Evolutionary conservation across 2,329 filamentous ascomycete species (phyloP).

Genomic region (Penicillium concentricum): DNA sequence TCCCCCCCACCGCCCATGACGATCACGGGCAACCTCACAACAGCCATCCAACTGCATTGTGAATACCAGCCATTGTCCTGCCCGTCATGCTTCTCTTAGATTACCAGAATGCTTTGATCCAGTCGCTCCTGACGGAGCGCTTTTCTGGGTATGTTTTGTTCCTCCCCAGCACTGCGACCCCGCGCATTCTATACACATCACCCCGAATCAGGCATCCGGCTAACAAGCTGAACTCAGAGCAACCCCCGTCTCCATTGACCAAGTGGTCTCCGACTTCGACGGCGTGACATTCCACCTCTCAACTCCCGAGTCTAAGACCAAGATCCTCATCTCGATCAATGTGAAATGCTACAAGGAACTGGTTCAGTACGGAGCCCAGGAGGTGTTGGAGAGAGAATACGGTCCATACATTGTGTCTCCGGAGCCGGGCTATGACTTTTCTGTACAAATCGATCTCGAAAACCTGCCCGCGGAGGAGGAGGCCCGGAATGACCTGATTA

Average conservation of each 20-base stretch:
- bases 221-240: constrained; percentile 58
- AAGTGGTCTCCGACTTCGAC: constrained; percentile 98
- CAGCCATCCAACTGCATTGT: constrained; percentile 18
- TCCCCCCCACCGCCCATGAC: constrained; percentile 35
- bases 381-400: constrained; percentile 92
- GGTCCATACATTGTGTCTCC: constrained; percentile 83
- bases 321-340: constrained; percentile 90
- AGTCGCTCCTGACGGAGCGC: constrained; percentile 91
- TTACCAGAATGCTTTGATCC: constrained; percentile 97
- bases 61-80: constrained; percentile 17
- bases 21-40: constrained; percentile 25
- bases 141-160: constrained; percentile 69
- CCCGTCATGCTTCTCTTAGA: constrained; percentile 82
- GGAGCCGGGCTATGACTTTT: constrained; percentile 95
- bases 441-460: constrained; percentile 84
- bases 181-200: constrained; percentile 32
- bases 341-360: constrained; percentile 95
- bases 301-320: constrained; percentile 87
- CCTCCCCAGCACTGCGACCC: constrained; percentile 16
- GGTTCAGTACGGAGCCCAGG: constrained; percentile 85
- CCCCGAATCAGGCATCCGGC: constrained; percentile 36
- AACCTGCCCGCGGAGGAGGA: constrained; percentile 81
- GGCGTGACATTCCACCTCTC: constrained; percentile 98
- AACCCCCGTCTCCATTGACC: constrained; percentile 85
- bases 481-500: constrained; percentile 79